A percentile compares a stretch with the other conserved stretches of the same genome.
These are phyloP conservation scores for Acer campestre DNA, from an alignment of 345 rosid species.

Conservation along the genomic window DNA sequence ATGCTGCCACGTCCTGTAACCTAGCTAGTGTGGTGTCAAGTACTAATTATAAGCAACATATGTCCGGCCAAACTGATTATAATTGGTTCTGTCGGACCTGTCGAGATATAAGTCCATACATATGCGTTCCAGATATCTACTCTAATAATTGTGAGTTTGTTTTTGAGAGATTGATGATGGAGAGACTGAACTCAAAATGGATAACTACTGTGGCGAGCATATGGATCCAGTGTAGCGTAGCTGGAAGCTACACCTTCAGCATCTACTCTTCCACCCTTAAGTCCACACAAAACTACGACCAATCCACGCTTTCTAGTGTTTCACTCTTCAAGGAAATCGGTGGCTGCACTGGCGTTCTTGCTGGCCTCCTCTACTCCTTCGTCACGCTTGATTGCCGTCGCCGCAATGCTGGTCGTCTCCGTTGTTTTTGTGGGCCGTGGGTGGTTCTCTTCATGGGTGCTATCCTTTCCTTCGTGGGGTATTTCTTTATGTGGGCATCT, in stretches of 20 bases:
- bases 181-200: conserved; percentile 47
- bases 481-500: conserved; percentile 68
- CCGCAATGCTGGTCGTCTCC: neutral
- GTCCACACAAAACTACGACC: conserved; percentile 62
- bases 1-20: too few relatives aligned
- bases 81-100: too few relatives aligned
- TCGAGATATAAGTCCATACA: too few relatives aligned
- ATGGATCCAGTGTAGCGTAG: conserved; percentile 73
- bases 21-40: too few relatives aligned
- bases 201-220: conserved; percentile 63
- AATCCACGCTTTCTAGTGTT: conserved; percentile 72
- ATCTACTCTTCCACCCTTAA: conserved; percentile 66
- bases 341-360: conserved; percentile 55
- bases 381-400: conserved; percentile 16
- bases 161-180: neutral
- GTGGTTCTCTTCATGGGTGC: conserved; percentile 63
- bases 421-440: conserved; percentile 53
- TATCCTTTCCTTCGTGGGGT: conserved; percentile 55
- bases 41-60: too few relatives aligned
- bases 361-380: conserved; percentile 61
- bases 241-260: conserved; percentile 68
- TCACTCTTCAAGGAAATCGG: conserved; percentile 76
- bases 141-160: too few relatives aligned
- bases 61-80: too few relatives aligned
- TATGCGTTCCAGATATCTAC: too few relatives aligned